A percentile compares a stretch with the other conserved stretches of the same genome.
phyloP scores from a whole-genome alignment of 352 stramenopile genomes.

The Peronospora belbahrii region DNA sequence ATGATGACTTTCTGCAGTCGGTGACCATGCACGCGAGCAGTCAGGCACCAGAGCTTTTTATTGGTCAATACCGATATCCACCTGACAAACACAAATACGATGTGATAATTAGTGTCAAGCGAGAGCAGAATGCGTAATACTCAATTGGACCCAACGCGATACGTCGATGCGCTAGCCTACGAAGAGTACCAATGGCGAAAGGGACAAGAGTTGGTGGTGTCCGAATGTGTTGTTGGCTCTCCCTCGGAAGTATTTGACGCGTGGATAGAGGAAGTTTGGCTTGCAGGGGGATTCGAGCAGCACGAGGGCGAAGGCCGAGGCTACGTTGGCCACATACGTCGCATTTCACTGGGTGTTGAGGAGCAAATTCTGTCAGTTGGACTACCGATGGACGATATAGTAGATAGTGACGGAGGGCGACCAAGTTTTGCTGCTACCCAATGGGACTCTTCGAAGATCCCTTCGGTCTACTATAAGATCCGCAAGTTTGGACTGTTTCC shows the following conservation, averaged over 20 bases:
- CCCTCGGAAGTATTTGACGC: slow-evolving; percentile 53
- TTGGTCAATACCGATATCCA: slow-evolving; percentile 11
- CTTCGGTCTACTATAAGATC: slow-evolving; percentile 47
- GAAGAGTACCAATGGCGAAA: slow-evolving; percentile 38
- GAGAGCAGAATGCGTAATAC: slow-evolving; percentile 9
- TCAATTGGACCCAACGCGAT: slow-evolving; percentile 25
- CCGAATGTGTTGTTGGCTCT: slow-evolving; percentile 37
- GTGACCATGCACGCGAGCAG: too few species aligned
- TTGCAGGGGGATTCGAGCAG: slow-evolving; percentile 26
- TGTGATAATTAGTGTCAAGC: slow-evolving; percentile 1
- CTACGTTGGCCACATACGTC: slow-evolving; percentile 44
- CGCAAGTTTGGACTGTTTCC: slow-evolving; percentile 42
- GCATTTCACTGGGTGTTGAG: slow-evolving; percentile 40
- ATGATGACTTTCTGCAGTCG: too few species aligned
- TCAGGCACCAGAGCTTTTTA: slow-evolving; percentile 8
- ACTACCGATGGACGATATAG: slow-evolving; percentile 14
- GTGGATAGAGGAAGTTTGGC: slow-evolving; percentile 54
- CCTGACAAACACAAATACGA: neutral
- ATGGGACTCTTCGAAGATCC: slow-evolving; percentile 30
- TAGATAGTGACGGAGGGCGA: slow-evolving; percentile 25
- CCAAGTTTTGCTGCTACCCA: slow-evolving; percentile 18
- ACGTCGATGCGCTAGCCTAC: slow-evolving; percentile 33
- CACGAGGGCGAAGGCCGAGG: slow-evolving; percentile 43
- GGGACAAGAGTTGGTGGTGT: slow-evolving; percentile 56
- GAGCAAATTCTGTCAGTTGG: slow-evolving; percentile 63